Conservation (phyloP, 2,329 filamentous ascomycete genomes). For the Xylaria sp. region DNA sequence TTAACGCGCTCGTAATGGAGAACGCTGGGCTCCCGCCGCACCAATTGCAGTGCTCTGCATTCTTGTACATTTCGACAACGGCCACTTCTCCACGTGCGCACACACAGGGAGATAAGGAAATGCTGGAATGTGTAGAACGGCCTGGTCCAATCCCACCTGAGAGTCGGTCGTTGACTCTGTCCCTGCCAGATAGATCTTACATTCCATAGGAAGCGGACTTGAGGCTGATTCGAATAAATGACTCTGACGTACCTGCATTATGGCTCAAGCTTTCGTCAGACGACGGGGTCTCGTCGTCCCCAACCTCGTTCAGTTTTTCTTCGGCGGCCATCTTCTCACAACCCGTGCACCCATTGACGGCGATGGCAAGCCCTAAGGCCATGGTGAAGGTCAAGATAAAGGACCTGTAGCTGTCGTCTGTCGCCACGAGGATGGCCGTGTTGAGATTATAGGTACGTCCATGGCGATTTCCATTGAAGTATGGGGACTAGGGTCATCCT, state of each 20-base stretch:
- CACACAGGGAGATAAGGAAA: neutral
- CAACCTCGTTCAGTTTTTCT: constrained; percentile 31
- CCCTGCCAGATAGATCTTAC: neutral
- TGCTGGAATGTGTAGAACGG: neutral
- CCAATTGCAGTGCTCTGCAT: constrained; percentile 2
- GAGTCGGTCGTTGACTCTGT: neutral
- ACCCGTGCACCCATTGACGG: constrained; percentile 38
- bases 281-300: constrained; percentile 1
- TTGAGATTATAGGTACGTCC: constrained; percentile 5
- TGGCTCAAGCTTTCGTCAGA: constrained; percentile 5
- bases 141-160: neutral
- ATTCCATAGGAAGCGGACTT: neutral
- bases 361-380: constrained; percentile 36
- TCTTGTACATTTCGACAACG: neutral
- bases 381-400: constrained; percentile 29
- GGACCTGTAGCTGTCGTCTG: neutral
- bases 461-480: neutral
- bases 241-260: constrained; percentile 25
- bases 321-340: constrained; percentile 46
- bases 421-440: neutral
- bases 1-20: neutral
- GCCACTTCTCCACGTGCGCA: neutral
- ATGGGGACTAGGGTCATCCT: constrained; percentile 10
- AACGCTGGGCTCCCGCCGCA: constrained; percentile 17
- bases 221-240: neutral